Evolutionary conservation across 75 land plant species (phyloP).

Genomic region (Isoetes taiwanensis): DNA sequence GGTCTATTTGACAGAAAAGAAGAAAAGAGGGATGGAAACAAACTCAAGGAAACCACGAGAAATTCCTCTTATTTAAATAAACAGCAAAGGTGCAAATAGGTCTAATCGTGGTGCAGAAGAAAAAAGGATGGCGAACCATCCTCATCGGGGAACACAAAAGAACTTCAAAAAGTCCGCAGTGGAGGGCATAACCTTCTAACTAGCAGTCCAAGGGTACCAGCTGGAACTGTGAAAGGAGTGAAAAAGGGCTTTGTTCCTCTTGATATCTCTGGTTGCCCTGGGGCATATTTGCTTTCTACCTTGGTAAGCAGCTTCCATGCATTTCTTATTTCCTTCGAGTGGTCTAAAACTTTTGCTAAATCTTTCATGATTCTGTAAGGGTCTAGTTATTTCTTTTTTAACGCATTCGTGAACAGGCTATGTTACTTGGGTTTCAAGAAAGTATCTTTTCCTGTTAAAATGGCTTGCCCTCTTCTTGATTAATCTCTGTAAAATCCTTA

Average conservation of each 20-base stretch:
- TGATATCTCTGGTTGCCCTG: conserved; percentile 69
- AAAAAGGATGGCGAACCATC: conserved; percentile 48
- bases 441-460: too few relatives aligned
- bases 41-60: conserved; percentile 35
- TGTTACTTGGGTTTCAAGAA: too few relatives aligned
- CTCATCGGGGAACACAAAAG: conserved; percentile 22
- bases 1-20: conserved; percentile 44
- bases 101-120: conserved; percentile 30
- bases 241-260: conserved; percentile 9
- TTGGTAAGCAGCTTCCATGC: too few relatives aligned
- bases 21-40: conserved; percentile 50
- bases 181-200: conserved; percentile 8
- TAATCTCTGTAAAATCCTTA: too few relatives aligned
- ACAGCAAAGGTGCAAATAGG: conserved; percentile 40
- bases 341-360: too few relatives aligned
- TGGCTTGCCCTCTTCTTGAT: too few relatives aligned
- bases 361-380: too few relatives aligned
- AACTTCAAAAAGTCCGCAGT: conserved; percentile 20
- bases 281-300: conserved; percentile 50
- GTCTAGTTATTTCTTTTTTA: background rate
- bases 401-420: too few relatives aligned
- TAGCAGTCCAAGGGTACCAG: conserved; percentile 8
- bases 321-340: too few relatives aligned
- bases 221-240: conserved; percentile 10
- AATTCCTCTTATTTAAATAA: conserved; percentile 14